Conservation (phyloP, 352 stramenopile genomes). For the Phytopythium vexans region DNA sequence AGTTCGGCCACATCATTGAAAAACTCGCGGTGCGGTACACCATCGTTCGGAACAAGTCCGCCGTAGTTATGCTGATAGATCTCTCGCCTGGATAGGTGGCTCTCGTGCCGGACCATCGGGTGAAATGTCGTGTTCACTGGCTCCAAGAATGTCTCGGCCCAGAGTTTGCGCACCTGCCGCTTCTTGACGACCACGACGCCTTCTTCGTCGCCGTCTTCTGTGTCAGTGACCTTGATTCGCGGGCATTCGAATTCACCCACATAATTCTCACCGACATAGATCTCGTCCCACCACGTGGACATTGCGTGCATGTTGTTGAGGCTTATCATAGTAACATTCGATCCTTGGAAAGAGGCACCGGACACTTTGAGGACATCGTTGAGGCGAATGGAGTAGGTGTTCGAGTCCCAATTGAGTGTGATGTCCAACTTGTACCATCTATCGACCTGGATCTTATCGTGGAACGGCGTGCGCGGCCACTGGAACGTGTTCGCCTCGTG, state of each 20-base stretch:
- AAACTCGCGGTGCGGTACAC: conserved; percentile 75
- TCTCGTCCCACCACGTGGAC: conserved; percentile 94
- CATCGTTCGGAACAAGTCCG: conserved; percentile 81
- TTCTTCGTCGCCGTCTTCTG: conserved; percentile 9
- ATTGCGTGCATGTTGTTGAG: conserved; percentile 81
- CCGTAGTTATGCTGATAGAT: conserved; percentile 82
- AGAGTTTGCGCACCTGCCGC: conserved; percentile 55
- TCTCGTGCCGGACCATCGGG: conserved; percentile 83
- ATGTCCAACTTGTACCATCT: conserved; percentile 96
- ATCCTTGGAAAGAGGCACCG: conserved; percentile 46
- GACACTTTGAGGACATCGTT: conserved; percentile 88
- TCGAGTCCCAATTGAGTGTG: conserved; percentile 78
- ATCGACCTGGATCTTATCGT: conserved; percentile 50
- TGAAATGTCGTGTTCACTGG: conserved; percentile 41
- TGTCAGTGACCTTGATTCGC: conserved; percentile 9
- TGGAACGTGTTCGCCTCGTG: conserved; percentile 75
- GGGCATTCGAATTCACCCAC: conserved; percentile 91
- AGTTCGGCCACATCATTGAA: conserved; percentile 67
- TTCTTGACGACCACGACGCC: conserved; percentile 38
- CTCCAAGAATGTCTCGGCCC: conserved; percentile 24
- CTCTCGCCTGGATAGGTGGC: conserved; percentile 73
- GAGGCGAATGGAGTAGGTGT: conserved; percentile 86
- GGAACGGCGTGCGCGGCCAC: conserved; percentile 44
- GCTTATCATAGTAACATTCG: conserved; percentile 51
- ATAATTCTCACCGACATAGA: conserved; percentile 92